A percentile compares a stretch with the other conserved stretches of the same genome.
phyloP scores from a whole-genome alignment of 768 basidiomycete species.

The Auricularia sp. region DNA sequence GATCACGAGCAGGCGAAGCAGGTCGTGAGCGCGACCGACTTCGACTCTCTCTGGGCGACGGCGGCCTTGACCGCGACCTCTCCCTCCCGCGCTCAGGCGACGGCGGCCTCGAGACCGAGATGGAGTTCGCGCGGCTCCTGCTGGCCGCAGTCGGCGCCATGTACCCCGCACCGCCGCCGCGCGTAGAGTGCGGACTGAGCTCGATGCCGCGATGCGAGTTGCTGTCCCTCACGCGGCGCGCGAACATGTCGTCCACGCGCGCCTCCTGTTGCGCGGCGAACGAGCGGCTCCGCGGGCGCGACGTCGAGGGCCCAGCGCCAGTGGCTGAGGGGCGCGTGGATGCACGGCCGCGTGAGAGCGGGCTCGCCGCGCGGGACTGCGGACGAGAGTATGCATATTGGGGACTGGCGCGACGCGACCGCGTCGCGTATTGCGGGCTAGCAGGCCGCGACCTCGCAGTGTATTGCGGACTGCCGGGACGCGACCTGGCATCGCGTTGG shows the following conservation, averaged over 20 bases:
- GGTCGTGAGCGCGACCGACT: background rate
- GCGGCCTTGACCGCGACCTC: background rate
- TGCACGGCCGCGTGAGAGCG: background rate
- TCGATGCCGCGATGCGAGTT: background rate
- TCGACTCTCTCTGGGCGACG: background rate
- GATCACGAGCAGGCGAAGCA: background rate
- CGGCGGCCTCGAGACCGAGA: background rate
- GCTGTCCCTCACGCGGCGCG: background rate
- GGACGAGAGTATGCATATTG: background rate
- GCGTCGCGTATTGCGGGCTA: background rate
- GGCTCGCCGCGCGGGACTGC: background rate
- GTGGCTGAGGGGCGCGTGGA: background rate
- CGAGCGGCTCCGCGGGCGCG: background rate
- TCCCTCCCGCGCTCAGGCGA: background rate
- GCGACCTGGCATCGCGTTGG: background rate
- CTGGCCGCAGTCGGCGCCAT: background rate
- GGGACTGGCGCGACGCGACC: background rate
- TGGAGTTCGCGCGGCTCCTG: background rate
- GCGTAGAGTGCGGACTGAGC: background rate
- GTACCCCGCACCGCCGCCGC: background rate
- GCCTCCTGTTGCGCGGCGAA: background rate
- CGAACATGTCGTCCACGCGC: conserved; percentile 1
- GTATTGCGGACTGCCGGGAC: background rate
- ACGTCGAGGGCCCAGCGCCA: background rate
- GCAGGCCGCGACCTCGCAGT: too few species aligned